Conservation (phyloP, 345 rosid genomes). For the Passiflora organensis region DNA sequence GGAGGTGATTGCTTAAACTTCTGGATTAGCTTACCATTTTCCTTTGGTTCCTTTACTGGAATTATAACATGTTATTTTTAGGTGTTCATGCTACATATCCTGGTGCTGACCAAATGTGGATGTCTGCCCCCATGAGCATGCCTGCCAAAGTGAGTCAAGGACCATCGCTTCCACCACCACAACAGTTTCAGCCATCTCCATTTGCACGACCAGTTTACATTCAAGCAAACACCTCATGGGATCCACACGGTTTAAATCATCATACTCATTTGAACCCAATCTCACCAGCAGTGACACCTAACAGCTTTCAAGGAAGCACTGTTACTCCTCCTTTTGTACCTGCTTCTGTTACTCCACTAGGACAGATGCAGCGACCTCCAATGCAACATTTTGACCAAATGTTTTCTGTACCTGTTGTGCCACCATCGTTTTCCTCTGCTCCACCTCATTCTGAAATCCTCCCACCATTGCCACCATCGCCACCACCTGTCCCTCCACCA, state of each 20-base stretch:
- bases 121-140: slow-evolving; percentile 53
- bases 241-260: slow-evolving; percentile 54
- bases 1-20: slow-evolving; percentile 38
- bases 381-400: slow-evolving; percentile 58
- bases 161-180: slow-evolving; percentile 56
- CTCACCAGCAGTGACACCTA: slow-evolving; percentile 44
- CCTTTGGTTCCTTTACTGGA: slow-evolving; percentile 4
- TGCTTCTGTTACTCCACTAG: slow-evolving; percentile 71
- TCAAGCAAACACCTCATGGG: slow-evolving; percentile 76
- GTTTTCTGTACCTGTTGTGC: slow-evolving; percentile 46
- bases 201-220: slow-evolving; percentile 58
- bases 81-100: slow-evolving; percentile 30
- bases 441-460: slow-evolving; percentile 37
- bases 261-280: slow-evolving; percentile 49
- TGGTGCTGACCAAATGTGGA: slow-evolving; percentile 36
- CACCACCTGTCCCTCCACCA: slow-evolving; percentile 86
- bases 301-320: slow-evolving; percentile 44
- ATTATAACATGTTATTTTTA: slow-evolving; percentile 23
- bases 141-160: slow-evolving; percentile 48
- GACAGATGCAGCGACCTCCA: slow-evolving; percentile 64
- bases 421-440: slow-evolving; percentile 38
- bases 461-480: slow-evolving; percentile 56
- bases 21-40: too few relatives aligned
- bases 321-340: slow-evolving; percentile 61
- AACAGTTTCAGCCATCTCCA: slow-evolving; percentile 62